A percentile compares a stretch with the other conserved stretches of the same genome.
Evolutionary conservation across 2,329 filamentous ascomycete species (phyloP).

Genomic region (Blumeria graminis): DNA sequence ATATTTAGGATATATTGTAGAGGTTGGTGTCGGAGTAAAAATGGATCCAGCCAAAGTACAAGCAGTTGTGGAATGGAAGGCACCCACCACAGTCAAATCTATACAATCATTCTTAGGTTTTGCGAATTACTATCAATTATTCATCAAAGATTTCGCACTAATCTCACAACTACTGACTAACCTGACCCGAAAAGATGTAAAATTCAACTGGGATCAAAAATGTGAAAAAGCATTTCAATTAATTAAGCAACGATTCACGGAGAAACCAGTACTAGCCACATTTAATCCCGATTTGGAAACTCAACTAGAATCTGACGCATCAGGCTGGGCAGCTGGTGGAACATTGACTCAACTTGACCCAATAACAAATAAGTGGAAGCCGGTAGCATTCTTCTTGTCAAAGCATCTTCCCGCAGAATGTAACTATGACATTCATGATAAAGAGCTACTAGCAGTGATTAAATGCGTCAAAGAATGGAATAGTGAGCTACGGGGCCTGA

Average conservation of each 20-base stretch:
- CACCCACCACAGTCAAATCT: background rate
- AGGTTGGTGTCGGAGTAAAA: background rate
- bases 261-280: background rate
- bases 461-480: background rate
- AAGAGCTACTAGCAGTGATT: constrained; percentile 2
- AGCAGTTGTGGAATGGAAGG: constrained; percentile 1
- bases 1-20: constrained; percentile 3
- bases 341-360: constrained; percentile 1
- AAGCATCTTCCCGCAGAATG: background rate
- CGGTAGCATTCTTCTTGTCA: constrained; percentile 1
- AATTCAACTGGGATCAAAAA: background rate
- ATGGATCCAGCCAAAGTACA: constrained; percentile 2
- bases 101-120: constrained; percentile 3
- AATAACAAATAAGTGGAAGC: constrained; percentile 1
- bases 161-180: background rate
- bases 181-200: background rate
- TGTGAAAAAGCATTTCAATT: background rate
- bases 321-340: background rate
- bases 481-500: background rate
- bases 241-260: background rate
- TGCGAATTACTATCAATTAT: constrained; percentile 4
- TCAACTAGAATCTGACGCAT: background rate
- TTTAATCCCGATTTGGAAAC: background rate
- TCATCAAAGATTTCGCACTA: constrained; percentile 2
- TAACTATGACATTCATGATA: constrained; percentile 2